These are phyloP conservation scores for Nothomitra cinnamomea DNA, from an alignment of 2,329 filamentous ascomycete genomes.

Conservation along the genomic window DNA sequence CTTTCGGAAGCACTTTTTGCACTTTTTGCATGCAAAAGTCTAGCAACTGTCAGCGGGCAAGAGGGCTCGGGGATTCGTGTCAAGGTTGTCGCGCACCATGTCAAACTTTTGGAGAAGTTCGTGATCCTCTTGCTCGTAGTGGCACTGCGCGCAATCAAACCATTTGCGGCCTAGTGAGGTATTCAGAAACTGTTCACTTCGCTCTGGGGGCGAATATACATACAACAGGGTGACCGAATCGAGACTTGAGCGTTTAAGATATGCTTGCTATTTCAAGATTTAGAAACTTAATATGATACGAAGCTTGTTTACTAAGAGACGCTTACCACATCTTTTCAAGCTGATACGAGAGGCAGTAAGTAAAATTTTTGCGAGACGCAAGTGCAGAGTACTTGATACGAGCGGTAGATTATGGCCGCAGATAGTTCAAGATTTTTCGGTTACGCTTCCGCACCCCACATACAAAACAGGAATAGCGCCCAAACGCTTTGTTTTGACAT, in stretches of 20 bases:
- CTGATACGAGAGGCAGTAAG: neutral
- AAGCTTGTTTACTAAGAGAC: neutral
- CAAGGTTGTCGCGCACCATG: conserved; percentile 46
- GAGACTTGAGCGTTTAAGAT: conserved; percentile 94
- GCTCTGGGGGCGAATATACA: conserved; percentile 17
- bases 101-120: conserved; percentile 60
- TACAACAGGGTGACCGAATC: conserved; percentile 92
- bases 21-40: conserved; percentile 94
- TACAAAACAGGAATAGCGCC: too few species aligned
- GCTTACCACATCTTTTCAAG: neutral
- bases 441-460: too few species aligned
- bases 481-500: too few species aligned
- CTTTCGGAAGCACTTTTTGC: conserved; percentile 95
- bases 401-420: too few species aligned
- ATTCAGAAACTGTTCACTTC: neutral
- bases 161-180: conserved; percentile 60
- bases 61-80: too few species aligned
- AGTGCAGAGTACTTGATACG: too few species aligned
- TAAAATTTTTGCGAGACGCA: neutral
- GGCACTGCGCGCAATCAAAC: conserved; percentile 97
- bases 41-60: conserved; percentile 8
- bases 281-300: neutral
- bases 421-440: too few species aligned
- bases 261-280: conserved; percentile 55
- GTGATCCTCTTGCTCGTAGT: conserved; percentile 65